Conservation (phyloP, 2,329 filamentous ascomycete genomes). For the Epichloe elymi region DNA sequence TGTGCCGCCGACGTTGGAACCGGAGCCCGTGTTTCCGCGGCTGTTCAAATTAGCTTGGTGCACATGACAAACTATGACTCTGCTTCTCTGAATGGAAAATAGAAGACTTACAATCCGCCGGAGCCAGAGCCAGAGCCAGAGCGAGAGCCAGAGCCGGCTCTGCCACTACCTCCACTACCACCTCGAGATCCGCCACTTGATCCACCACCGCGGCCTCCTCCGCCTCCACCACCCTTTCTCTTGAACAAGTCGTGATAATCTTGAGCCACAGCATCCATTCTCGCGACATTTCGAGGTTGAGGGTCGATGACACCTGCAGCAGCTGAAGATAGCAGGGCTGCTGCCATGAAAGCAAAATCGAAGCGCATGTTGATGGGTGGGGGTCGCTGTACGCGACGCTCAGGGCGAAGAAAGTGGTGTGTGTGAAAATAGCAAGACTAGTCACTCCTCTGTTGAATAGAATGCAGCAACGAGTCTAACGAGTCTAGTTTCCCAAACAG, state of each 20-base stretch:
- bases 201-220: slow-evolving; percentile 32
- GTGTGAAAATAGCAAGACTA: neutral
- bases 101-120: slow-evolving; percentile 6
- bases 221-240: slow-evolving; percentile 44
- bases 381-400: neutral
- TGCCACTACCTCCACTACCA: slow-evolving; percentile 11
- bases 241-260: slow-evolving; percentile 39
- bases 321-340: slow-evolving; percentile 3
- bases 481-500: no score
- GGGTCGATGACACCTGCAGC: slow-evolving; percentile 7
- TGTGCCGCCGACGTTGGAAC: slow-evolving; percentile 32
- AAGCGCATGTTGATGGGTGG: slow-evolving; percentile 6
- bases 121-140: slow-evolving; percentile 5
- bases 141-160: slow-evolving; percentile 6
- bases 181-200: slow-evolving; percentile 2
- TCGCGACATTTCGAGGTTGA: slow-evolving; percentile 10
- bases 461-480: no score
- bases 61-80: neutral
- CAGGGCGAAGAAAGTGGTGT: neutral
- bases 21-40: slow-evolving; percentile 15
- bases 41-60: slow-evolving; percentile 8
- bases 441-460: no score
- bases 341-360: slow-evolving; percentile 4
- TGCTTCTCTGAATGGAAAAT: no score
- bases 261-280: slow-evolving; percentile 11